These are phyloP conservation scores for Drechslerella stenobrocha DNA, from an alignment of 2,329 filamentous ascomycete genomes.

Conservation along the genomic window DNA sequence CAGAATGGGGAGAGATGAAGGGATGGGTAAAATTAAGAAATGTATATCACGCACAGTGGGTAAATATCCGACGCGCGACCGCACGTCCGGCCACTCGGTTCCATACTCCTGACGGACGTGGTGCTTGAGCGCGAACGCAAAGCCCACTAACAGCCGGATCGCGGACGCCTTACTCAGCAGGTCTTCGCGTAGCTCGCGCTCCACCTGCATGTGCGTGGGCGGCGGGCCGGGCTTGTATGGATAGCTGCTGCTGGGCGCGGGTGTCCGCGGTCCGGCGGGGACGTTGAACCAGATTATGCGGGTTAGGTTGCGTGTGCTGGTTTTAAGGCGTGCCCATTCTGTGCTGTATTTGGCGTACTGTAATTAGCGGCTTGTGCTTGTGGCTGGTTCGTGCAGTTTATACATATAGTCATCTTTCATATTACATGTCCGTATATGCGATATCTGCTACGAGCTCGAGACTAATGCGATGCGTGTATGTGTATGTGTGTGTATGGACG, in stretches of 20 bases:
- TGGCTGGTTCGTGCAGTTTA: neutral
- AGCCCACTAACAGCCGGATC: conserved; percentile 42
- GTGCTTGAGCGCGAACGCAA: conserved; percentile 46
- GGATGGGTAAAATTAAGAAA: neutral
- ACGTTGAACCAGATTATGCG: conserved; percentile 44
- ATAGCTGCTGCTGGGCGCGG: neutral
- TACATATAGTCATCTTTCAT: too few species aligned
- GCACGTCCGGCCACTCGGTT: conserved; percentile 47
- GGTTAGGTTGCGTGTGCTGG: conserved; percentile 23
- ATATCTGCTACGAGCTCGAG: too few species aligned
- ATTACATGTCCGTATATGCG: too few species aligned
- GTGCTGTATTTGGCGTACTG: conserved; percentile 1
- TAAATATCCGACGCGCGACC: conserved; percentile 40
- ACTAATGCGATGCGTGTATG: too few species aligned
- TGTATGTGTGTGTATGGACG: too few species aligned
- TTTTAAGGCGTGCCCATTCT: conserved; percentile 39
- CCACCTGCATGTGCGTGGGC: conserved; percentile 41
- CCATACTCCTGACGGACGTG: conserved; percentile 46
- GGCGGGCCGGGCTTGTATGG: conserved; percentile 16
- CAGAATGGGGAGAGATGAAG: too few species aligned
- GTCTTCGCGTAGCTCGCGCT: conserved; percentile 44
- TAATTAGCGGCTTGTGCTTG: neutral
- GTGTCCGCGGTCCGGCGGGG: conserved; percentile 28
- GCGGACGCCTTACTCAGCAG: conserved; percentile 46
- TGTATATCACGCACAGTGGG: conserved; percentile 36